Evolutionary conservation across 2,329 filamentous ascomycete genomes (phyloP).

Genomic region (Cryphonectria naterciae): DNA sequence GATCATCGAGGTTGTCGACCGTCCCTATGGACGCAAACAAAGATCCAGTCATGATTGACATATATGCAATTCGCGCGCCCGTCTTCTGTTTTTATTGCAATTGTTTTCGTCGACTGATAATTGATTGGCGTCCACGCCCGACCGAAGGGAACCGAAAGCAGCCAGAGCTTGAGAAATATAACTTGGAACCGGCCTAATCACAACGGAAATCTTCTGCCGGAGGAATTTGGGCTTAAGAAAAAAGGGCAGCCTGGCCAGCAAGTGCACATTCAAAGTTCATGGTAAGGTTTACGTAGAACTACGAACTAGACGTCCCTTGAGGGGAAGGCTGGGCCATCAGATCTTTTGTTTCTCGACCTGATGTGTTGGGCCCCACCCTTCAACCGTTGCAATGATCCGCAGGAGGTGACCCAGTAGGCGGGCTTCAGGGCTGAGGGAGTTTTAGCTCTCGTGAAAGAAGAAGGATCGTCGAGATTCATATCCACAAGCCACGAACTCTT

Average conservation of each 20-base stretch:
- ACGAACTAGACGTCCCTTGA: not conserved
- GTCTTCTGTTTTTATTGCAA: not conserved
- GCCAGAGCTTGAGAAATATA: not conserved
- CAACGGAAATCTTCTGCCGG: not conserved
- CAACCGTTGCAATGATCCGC: conserved; percentile 7
- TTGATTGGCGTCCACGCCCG: not conserved
- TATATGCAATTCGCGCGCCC: not conserved
- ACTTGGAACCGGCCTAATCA: not conserved
- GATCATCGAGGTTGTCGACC: conserved; percentile 19
- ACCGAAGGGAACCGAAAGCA: not conserved
- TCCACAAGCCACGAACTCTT: not conserved
- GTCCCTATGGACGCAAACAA: conserved; percentile 22
- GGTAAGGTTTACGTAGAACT: not conserved
- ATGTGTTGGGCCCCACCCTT: not conserved
- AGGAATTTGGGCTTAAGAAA: not conserved
- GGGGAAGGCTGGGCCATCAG: not conserved
- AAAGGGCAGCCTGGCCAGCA: not conserved
- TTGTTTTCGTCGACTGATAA: not conserved
- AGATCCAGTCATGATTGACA: conserved; percentile 7
- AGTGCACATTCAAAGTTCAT: not conserved
- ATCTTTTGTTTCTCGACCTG: conserved; percentile 4
- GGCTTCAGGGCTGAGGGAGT: not conserved
- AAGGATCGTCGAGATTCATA: not conserved
- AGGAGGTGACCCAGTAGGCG: not conserved
- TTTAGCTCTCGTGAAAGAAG: not conserved